These are phyloP conservation scores for Acacia acuminata DNA, from an alignment of 306 rosid genomes.

Conservation along the genomic window DNA sequence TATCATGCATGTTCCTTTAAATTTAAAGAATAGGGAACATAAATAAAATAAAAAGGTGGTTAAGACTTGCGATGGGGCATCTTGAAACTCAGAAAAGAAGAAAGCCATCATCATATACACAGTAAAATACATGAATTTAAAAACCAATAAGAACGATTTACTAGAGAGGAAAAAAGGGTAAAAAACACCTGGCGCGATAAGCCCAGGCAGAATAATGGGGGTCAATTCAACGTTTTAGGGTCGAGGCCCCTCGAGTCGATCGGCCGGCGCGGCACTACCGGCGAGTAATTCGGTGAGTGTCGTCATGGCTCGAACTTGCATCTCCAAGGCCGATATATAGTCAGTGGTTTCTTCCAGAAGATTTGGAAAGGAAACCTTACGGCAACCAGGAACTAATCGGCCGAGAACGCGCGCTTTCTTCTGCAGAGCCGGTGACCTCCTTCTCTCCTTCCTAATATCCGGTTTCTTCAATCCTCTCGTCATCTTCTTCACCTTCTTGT, in stretches of 20 bases:
- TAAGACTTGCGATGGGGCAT: slow-evolving; percentile 30
- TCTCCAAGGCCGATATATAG: slow-evolving; percentile 84
- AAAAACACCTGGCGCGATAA: slow-evolving; percentile 52
- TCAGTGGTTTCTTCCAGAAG: slow-evolving; percentile 90
- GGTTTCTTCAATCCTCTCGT: slow-evolving; percentile 40
- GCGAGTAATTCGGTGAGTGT: slow-evolving; percentile 64
- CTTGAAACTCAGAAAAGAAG: slow-evolving; percentile 29
- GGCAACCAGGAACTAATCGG: slow-evolving; percentile 91
- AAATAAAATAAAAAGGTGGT: not conserved
- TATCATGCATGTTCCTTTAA: slow-evolving; percentile 39
- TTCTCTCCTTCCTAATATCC: slow-evolving; percentile 31
- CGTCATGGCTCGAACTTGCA: slow-evolving; percentile 90
- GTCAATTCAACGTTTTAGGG: slow-evolving; percentile 45
- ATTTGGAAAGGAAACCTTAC: slow-evolving; percentile 67
- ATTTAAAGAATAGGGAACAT: slow-evolving; percentile 22
- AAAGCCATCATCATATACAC: slow-evolving; percentile 61
- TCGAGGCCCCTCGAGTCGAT: slow-evolving; percentile 25
- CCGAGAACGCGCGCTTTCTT: slow-evolving; percentile 64
- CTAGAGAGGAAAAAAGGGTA: not conserved
- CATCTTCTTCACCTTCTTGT: slow-evolving; percentile 44
- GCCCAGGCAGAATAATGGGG: slow-evolving; percentile 38
- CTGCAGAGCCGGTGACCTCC: slow-evolving; percentile 50
- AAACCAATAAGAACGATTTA: slow-evolving; percentile 25
- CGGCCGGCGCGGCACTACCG: slow-evolving; percentile 49
- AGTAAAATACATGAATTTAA: slow-evolving; percentile 59